Conservation (phyloP, 163 green algal species). For the Chlamydomonas reinhardtii region DNA sequence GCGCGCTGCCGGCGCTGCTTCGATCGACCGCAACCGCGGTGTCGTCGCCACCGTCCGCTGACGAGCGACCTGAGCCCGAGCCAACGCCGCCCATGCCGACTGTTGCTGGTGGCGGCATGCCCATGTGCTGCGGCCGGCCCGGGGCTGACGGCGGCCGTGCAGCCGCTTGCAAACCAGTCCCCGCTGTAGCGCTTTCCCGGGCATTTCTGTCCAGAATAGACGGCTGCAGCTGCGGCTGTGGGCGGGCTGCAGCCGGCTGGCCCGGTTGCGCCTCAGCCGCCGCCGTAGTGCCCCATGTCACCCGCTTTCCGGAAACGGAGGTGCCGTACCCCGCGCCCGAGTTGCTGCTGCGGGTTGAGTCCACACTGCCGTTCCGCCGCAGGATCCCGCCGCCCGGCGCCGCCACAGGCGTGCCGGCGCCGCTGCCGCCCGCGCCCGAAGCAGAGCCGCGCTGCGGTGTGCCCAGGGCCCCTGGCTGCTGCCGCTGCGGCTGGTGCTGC, state of each 20-base stretch:
- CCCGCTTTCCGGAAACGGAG: conserved; percentile 3
- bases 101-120: no score
- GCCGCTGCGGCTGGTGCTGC: not conserved
- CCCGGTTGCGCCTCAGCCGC: not conserved
- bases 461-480: not conserved
- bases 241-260: not conserved
- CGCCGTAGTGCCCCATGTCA: conserved; percentile 14
- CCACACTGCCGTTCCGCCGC: conserved; percentile 21
- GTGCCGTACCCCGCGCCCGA: not conserved
- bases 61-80: not conserved
- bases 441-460: not conserved
- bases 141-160: not conserved
- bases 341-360: not conserved
- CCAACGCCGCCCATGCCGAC: not conserved
- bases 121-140: not conserved
- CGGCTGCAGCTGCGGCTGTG: no score
- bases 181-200: not conserved
- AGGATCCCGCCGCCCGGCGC: conserved; percentile 14
- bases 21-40: not conserved
- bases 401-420: not conserved
- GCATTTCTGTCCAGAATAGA: conserved; percentile 26
- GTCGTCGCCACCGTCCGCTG: not conserved
- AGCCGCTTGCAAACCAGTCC: not conserved
- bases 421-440: not conserved
- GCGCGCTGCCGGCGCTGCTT: not conserved